Base-by-base conservation (phyloP, 805 yeast species). In the Candida michaelii region DNA sequence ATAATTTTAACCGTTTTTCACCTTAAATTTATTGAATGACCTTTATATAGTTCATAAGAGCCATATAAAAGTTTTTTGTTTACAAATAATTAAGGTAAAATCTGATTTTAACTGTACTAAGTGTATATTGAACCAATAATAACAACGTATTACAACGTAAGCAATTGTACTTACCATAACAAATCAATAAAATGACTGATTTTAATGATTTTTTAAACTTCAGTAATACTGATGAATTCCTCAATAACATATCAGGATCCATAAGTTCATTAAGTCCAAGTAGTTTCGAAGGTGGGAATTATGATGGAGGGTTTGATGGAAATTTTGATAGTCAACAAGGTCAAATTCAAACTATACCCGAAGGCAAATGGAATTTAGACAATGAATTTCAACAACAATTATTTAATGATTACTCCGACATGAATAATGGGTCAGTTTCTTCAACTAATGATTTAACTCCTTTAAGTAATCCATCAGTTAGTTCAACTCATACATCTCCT, bases 151-250 rank as follows among this genome's bases (percentile, higher is more conserved):
- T n/a, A n/a, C n/a, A n/a, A n/a, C n/a, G n/a, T n/a, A n/a, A n/a
- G n/a, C n/a, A n/a, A n/a, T n/a, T n/a, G n/a, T n/a, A n/a, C n/a
- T n/a, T n/a, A n/a, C n/a, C n/a, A n/a, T n/a, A 15, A 27, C 30
- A 27, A 27, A 27, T n/a, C n/a, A n/a, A 27, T 3, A 15, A 30
- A 9, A 34, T 34, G 37, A 34, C 37, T 30, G 37, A 34, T 3
- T 42, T 27, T 19, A 27, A 42, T 17, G 42, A 35, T 12, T 49
- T 44, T 18, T 56, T 55, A 39, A 55, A 55, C 41, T 64, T 65
- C 44, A 64, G 58, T 15, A 51, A 57, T 27, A 52, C 69, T 12
- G 66, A 64, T 41, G 52, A 40, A 40, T 63, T 65, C 37, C 50
- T 65, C 36, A 57, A 56, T 38, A 50, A 51, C 29, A 54, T 65